Conservation (phyloP, 768 basidiomycete species). For the Russula olivacea region DNA sequence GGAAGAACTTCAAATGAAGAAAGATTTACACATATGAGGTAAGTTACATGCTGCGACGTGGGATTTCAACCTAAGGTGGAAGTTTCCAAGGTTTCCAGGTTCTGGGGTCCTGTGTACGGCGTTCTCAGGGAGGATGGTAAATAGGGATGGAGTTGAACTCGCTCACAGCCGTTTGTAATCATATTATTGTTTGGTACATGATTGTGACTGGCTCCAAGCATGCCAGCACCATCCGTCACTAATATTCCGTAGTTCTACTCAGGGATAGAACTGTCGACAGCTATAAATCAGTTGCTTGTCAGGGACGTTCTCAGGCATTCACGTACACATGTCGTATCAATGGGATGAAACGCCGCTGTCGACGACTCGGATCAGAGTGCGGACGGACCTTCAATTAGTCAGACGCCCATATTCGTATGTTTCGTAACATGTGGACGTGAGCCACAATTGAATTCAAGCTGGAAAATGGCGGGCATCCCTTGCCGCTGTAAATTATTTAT, state of each 20-base stretch:
- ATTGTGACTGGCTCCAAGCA: conserved; percentile 6
- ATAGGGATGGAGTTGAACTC: neutral
- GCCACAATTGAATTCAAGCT: no score
- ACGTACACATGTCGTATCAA: neutral
- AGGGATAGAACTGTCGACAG: neutral
- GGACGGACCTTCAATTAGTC: no score
- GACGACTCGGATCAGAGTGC: no score
- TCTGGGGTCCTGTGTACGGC: neutral
- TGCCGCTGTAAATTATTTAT: no score
- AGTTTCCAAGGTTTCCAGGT: neutral
- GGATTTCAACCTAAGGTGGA: neutral
- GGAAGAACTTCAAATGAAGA: conserved; percentile 17
- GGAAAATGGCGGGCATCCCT: no score
- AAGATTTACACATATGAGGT: conserved; percentile 21
- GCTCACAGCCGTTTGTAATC: conserved; percentile 5
- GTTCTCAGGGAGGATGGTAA: neutral
- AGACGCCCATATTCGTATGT: no score
- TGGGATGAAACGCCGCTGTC: no score
- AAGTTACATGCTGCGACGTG: neutral
- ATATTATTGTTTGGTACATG: neutral
- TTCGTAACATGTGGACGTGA: no score
- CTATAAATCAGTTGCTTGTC: neutral
- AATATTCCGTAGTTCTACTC: neutral
- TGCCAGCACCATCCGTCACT: neutral
- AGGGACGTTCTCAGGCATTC: conserved; percentile 10